These are phyloP conservation scores for Penicillium hordei DNA, from an alignment of 2,329 filamentous ascomycete genomes.

Conservation along the genomic window DNA sequence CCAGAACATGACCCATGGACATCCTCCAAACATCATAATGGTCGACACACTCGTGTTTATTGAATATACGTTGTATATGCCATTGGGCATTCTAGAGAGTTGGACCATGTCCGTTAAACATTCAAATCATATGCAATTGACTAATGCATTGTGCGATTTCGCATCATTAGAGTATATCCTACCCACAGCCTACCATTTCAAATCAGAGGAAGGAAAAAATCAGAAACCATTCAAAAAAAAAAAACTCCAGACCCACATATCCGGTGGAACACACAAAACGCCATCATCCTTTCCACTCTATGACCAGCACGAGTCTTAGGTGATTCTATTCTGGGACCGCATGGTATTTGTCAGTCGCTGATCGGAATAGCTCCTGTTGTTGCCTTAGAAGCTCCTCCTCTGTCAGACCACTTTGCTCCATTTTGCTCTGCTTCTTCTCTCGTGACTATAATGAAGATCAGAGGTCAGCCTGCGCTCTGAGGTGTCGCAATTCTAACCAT, in stretches of 20 bases:
- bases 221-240: slow-evolving; percentile 9
- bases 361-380: slow-evolving; percentile 88
- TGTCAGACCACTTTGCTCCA: slow-evolving; percentile 88
- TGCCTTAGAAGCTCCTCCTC: slow-evolving; percentile 85
- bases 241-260: slow-evolving; percentile 17
- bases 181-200: neutral
- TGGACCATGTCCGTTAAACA: neutral
- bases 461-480: slow-evolving; percentile 13
- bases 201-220: slow-evolving; percentile 1
- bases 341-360: slow-evolving; percentile 71
- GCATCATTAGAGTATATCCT: slow-evolving; percentile 12
- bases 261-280: slow-evolving; percentile 23
- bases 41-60: neutral
- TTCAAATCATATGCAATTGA: slow-evolving; percentile 8
- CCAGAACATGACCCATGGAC: neutral
- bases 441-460: slow-evolving; percentile 61
- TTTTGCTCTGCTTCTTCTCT: slow-evolving; percentile 96
- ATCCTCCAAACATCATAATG: neutral
- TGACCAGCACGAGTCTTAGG: slow-evolving; percentile 33
- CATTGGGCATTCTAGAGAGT: neutral
- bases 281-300: slow-evolving; percentile 28
- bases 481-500: neutral
- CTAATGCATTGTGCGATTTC: slow-evolving; percentile 5
- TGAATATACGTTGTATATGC: neutral
- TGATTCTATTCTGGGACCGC: slow-evolving; percentile 44